Evolutionary conservation across 2,329 filamentous ascomycete genomes (phyloP).

Genomic region (Fusarium sp.): DNA sequence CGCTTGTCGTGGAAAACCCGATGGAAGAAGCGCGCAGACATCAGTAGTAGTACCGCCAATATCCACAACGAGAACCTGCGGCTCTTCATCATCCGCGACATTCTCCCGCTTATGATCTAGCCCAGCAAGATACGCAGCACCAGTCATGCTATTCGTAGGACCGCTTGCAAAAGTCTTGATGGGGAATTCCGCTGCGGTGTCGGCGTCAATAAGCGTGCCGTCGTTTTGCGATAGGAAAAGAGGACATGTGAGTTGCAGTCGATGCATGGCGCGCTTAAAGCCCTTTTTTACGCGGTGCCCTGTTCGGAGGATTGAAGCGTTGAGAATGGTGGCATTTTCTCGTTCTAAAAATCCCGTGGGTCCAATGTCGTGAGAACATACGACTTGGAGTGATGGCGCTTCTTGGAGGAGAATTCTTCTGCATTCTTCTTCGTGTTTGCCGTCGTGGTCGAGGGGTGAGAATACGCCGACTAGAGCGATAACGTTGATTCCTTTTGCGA

Average conservation of each 20-base stretch:
- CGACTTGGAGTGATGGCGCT: slow-evolving; percentile 53
- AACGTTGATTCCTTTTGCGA: slow-evolving; percentile 51
- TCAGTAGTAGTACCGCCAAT: slow-evolving; percentile 73
- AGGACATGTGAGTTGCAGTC: slow-evolving; percentile 57
- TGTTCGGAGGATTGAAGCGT: slow-evolving; percentile 63
- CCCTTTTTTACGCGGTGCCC: slow-evolving; percentile 60
- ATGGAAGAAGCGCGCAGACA: slow-evolving; percentile 67
- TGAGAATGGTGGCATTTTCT: slow-evolving; percentile 68
- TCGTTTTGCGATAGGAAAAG: slow-evolving; percentile 67
- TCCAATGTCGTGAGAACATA: slow-evolving; percentile 59
- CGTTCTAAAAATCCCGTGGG: slow-evolving; percentile 59
- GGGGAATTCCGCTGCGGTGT: slow-evolving; percentile 60
- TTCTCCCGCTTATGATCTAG: slow-evolving; percentile 51
- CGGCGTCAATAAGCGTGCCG: slow-evolving; percentile 63
- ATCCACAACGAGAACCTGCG: slow-evolving; percentile 64
- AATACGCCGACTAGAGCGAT: slow-evolving; percentile 61
- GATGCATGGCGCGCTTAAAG: slow-evolving; percentile 60
- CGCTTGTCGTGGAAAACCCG: slow-evolving; percentile 71
- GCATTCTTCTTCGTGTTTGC: slow-evolving; percentile 56
- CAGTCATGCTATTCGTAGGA: slow-evolving; percentile 66
- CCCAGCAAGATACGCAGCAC: slow-evolving; percentile 66
- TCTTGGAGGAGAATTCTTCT: slow-evolving; percentile 54
- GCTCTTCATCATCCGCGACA: slow-evolving; percentile 30
- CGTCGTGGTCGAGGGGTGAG: slow-evolving; percentile 58
- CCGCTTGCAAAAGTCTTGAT: slow-evolving; percentile 67